These are phyloP conservation scores for Fraxinus sp. DNA, from an alignment of 305 asterid species.

Conservation along the genomic window DNA sequence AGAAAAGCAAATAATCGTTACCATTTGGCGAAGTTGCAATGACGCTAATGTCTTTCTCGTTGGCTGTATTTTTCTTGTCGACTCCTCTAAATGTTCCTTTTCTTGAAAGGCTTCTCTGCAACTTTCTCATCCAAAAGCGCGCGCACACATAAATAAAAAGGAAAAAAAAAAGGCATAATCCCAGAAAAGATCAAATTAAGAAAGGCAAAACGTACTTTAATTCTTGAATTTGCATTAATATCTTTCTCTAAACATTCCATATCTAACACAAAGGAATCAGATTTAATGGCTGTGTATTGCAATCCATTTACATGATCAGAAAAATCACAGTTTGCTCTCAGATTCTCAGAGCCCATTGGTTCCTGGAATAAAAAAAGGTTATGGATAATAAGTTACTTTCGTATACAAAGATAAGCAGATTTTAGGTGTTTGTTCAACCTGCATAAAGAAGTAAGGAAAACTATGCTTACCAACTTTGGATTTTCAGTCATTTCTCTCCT, in stretches of 20 bases:
- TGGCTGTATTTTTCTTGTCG: slow-evolving; percentile 29
- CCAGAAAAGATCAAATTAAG: background rate
- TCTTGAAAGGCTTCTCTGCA: slow-evolving; percentile 47
- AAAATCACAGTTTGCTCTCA: slow-evolving; percentile 3
- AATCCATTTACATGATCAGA: slow-evolving; percentile 37
- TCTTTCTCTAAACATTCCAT: slow-evolving; percentile 65
- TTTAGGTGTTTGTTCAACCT: background rate
- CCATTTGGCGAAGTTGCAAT: slow-evolving; percentile 39
- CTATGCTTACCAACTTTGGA: slow-evolving; percentile 38
- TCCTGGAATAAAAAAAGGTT: slow-evolving; percentile 30
- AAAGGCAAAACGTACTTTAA: slow-evolving; percentile 40
- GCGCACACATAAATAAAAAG: background rate
- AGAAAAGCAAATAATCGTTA: background rate
- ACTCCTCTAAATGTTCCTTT: slow-evolving; percentile 36
- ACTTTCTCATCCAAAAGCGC: slow-evolving; percentile 11
- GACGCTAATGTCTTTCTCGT: slow-evolving; percentile 22
- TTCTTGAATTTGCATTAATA: slow-evolving; percentile 51
- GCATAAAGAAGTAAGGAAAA: background rate
- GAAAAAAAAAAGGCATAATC: background rate
- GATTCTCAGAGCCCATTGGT: slow-evolving; percentile 37
- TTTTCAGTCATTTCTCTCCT: slow-evolving; percentile 28
- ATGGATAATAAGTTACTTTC: background rate
- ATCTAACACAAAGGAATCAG: slow-evolving; percentile 67
- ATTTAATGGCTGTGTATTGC: slow-evolving; percentile 25
- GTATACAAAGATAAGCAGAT: background rate